These are phyloP conservation scores for Rubroboletus pulcherrimus DNA, from an alignment of 768 basidiomycete species.

Conservation along the genomic window DNA sequence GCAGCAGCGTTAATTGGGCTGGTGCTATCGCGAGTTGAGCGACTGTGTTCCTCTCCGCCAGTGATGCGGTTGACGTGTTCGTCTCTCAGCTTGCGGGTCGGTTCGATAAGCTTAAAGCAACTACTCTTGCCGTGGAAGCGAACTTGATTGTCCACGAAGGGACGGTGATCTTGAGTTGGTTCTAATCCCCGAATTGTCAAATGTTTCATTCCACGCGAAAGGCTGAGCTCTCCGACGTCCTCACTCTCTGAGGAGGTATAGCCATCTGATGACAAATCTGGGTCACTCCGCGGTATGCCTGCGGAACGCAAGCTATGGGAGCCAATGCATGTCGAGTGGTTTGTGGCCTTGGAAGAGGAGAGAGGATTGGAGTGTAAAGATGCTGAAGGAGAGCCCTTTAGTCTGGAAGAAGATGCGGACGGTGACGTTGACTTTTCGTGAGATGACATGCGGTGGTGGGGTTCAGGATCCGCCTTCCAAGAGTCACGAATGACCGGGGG, in stretches of 20 bases:
- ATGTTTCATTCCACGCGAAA: slow-evolving; percentile 37
- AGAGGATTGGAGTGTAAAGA: slow-evolving; percentile 5
- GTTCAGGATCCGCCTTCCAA: slow-evolving; percentile 45
- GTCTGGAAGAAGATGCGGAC: slow-evolving; percentile 12
- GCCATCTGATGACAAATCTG: slow-evolving; percentile 27
- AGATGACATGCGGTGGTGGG: slow-evolving; percentile 3
- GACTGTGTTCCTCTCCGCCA: slow-evolving; percentile 14
- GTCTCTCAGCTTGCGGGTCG: slow-evolving; percentile 50
- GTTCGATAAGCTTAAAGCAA: slow-evolving; percentile 50
- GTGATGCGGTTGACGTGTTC: slow-evolving; percentile 42
- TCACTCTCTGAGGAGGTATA: slow-evolving; percentile 34
- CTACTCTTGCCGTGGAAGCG: slow-evolving; percentile 66
- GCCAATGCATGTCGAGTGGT: slow-evolving; percentile 4
- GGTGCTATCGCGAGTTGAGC: slow-evolving; percentile 16
- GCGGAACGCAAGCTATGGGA: slow-evolving; percentile 14
- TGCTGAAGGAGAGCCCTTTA: slow-evolving; percentile 11
- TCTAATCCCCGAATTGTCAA: slow-evolving; percentile 36
- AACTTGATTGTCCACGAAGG: slow-evolving; percentile 38
- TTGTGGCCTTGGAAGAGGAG: slow-evolving; percentile 5
- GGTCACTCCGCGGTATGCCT: slow-evolving; percentile 24
- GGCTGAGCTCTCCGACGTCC: slow-evolving; percentile 37
- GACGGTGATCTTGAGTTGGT: slow-evolving; percentile 32
- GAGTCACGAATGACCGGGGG: slow-evolving; percentile 59
- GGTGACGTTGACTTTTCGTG: slow-evolving; percentile 25
- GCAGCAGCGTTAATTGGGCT: slow-evolving; percentile 22